A percentile compares a stretch with the other conserved stretches of the same genome.
Conservation (phyloP, 2,329 filamentous ascomycete genomes). For the Neophaeococcomyces aloes region DNA sequence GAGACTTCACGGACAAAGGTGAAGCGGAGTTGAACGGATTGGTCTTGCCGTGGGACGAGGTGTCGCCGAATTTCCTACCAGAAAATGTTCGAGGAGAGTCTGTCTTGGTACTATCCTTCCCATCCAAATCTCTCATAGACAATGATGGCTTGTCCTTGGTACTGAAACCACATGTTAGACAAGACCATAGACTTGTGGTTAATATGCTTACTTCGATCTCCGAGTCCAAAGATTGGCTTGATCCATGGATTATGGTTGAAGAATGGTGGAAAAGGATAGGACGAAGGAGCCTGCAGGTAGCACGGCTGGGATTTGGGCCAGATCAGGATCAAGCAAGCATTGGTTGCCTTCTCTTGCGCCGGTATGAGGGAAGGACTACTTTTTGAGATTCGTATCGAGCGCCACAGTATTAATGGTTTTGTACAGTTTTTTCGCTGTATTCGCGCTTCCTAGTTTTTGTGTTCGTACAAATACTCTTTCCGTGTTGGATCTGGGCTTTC, state of each 20-base stretch:
- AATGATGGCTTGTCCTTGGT: slow-evolving; percentile 87
- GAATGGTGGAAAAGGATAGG: slow-evolving; percentile 13
- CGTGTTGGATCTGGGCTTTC: neutral
- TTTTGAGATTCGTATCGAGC: no score
- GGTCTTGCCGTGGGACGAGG: slow-evolving; percentile 59
- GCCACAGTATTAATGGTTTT: no score
- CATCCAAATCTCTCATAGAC: slow-evolving; percentile 55
- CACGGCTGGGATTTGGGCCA: neutral
- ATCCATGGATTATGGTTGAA: slow-evolving; percentile 31
- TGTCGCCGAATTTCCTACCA: slow-evolving; percentile 64
- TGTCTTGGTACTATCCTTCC: slow-evolving; percentile 45
- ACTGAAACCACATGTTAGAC: slow-evolving; percentile 21
- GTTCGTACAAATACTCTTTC: slow-evolving; percentile 8
- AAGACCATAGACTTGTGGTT: neutral
- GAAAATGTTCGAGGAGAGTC: slow-evolving; percentile 53
- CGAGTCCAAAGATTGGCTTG: slow-evolving; percentile 42
- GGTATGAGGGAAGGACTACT: no score
- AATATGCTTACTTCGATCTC: slow-evolving; percentile 35
- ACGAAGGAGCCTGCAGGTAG: neutral
- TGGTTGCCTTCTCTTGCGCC: no score
- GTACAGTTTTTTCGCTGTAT: no score
- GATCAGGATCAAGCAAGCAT: no score
- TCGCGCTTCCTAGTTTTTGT: slow-evolving; percentile 19
- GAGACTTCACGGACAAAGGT: slow-evolving; percentile 60
- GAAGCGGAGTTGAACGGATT: slow-evolving; percentile 72